These are phyloP conservation scores for Pythium oligandrum DNA, from an alignment of 352 stramenopile species.

Conservation along the genomic window DNA sequence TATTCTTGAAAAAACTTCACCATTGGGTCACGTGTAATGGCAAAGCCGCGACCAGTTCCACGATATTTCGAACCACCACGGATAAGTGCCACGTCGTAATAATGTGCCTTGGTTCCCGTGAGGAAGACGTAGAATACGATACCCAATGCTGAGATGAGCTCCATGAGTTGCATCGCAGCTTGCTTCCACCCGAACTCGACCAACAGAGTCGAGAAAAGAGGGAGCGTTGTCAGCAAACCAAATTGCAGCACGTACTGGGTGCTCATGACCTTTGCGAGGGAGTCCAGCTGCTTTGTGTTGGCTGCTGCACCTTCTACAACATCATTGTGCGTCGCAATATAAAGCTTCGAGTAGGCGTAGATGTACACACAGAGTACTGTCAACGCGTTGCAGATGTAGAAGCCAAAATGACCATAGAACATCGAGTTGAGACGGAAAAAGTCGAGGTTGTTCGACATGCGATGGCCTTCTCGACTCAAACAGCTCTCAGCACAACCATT, in stretches of 20 bases:
- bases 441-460: slow-evolving; percentile 69
- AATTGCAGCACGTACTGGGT: slow-evolving; percentile 87
- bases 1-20: slow-evolving; percentile 89
- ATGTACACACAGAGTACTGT: slow-evolving; percentile 85
- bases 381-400: slow-evolving; percentile 88
- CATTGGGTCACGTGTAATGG: slow-evolving; percentile 82
- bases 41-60: slow-evolving; percentile 81
- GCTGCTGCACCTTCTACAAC: slow-evolving; percentile 48
- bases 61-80: slow-evolving; percentile 84
- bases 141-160: slow-evolving; percentile 71
- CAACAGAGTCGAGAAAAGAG: slow-evolving; percentile 69
- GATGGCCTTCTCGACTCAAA: slow-evolving; percentile 76
- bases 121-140: slow-evolving; percentile 88
- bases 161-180: slow-evolving; percentile 64
- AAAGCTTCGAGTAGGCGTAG: slow-evolving; percentile 83
- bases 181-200: slow-evolving; percentile 81
- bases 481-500: slow-evolving; percentile 81
- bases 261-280: slow-evolving; percentile 73
- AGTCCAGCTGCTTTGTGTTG: slow-evolving; percentile 52
- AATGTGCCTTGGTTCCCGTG: slow-evolving; percentile 84
- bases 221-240: slow-evolving; percentile 78
- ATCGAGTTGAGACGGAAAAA: slow-evolving; percentile 88
- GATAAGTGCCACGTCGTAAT: slow-evolving; percentile 81
- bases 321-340: slow-evolving; percentile 69
- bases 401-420: slow-evolving; percentile 86